Conservation (phyloP, 2,329 filamentous ascomycete genomes). For the Penicillium olsonii region DNA sequence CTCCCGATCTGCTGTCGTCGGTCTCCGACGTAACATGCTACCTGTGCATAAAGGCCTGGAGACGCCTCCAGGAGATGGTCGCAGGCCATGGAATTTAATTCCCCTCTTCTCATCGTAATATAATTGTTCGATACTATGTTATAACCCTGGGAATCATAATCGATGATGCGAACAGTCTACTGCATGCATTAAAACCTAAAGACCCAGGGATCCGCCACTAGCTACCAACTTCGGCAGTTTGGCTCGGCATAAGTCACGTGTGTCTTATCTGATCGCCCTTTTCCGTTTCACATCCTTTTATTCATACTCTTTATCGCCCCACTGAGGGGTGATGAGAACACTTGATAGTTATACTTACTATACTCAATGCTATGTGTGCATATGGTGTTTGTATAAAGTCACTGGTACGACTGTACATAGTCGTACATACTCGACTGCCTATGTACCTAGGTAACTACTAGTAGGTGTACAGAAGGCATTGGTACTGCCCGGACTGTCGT, state of each 20-base stretch:
- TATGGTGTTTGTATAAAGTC: too few species aligned
- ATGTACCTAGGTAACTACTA: too few species aligned
- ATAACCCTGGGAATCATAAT: too few species aligned
- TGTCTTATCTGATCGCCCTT: slow-evolving; percentile 13
- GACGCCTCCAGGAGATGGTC: too few species aligned
- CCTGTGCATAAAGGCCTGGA: too few species aligned
- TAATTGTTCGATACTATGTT: too few species aligned
- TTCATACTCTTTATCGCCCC: slow-evolving; percentile 12
- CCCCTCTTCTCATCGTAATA: too few species aligned
- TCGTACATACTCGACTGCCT: too few species aligned
- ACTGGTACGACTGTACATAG: too few species aligned
- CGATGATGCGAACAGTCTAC: slow-evolving; percentile 7
- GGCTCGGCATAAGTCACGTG: slow-evolving; percentile 16
- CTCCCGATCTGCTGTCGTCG: slow-evolving; percentile 26
- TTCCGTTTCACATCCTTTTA: slow-evolving; percentile 9
- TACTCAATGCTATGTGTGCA: not conserved
- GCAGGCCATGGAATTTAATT: too few species aligned
- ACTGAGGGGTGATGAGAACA: slow-evolving; percentile 2
- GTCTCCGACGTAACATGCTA: slow-evolving; percentile 15
- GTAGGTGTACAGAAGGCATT: too few species aligned
- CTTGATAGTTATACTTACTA: not conserved
- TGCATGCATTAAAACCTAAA: not conserved
- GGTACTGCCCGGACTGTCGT: not conserved
- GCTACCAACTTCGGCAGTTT: slow-evolving; percentile 12
- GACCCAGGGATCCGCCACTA: slow-evolving; percentile 13